phyloP scores from a whole-genome alignment of 768 basidiomycete genomes.

The Leccinum incarnatum region DNA sequence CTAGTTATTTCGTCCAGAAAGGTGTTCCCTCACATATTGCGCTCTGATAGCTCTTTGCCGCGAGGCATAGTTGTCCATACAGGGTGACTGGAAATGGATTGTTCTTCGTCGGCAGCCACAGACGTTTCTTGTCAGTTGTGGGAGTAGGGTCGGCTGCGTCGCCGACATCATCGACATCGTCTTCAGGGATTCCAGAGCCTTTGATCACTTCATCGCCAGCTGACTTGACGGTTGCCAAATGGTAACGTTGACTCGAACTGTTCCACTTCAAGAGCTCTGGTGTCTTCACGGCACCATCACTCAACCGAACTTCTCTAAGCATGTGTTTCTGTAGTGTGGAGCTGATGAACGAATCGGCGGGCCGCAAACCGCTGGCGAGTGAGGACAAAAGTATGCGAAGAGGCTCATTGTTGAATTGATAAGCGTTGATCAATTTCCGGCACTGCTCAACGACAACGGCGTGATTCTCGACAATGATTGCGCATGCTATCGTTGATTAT shows the following conservation, averaged over 20 bases:
- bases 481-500: slow-evolving; percentile 56
- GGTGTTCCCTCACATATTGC: slow-evolving; percentile 69
- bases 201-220: slow-evolving; percentile 20
- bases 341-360: slow-evolving; percentile 75
- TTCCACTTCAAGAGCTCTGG: slow-evolving; percentile 66
- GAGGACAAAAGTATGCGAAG: slow-evolving; percentile 72
- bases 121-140: slow-evolving; percentile 22
- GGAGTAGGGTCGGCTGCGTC: slow-evolving; percentile 14
- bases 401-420: slow-evolving; percentile 89
- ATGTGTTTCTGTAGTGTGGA: slow-evolving; percentile 82
- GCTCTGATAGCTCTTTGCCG: slow-evolving; percentile 84
- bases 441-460: slow-evolving; percentile 66
- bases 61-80: slow-evolving; percentile 84
- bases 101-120: slow-evolving; percentile 59
- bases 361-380: slow-evolving; percentile 65
- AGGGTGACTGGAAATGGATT: slow-evolving; percentile 69
- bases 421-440: slow-evolving; percentile 66
- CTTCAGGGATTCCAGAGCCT: slow-evolving; percentile 24
- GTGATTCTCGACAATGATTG: slow-evolving; percentile 55
- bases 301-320: slow-evolving; percentile 72
- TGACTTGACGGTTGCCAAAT: slow-evolving; percentile 33
- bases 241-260: slow-evolving; percentile 53
- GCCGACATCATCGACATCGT: slow-evolving; percentile 34
- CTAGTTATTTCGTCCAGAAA: not conserved
- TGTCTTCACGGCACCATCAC: slow-evolving; percentile 62